A percentile compares a stretch with the other conserved stretches of the same genome.
Conservation (phyloP, 805 yeast genomes). For the Saccharomyces mikatae region DNA sequence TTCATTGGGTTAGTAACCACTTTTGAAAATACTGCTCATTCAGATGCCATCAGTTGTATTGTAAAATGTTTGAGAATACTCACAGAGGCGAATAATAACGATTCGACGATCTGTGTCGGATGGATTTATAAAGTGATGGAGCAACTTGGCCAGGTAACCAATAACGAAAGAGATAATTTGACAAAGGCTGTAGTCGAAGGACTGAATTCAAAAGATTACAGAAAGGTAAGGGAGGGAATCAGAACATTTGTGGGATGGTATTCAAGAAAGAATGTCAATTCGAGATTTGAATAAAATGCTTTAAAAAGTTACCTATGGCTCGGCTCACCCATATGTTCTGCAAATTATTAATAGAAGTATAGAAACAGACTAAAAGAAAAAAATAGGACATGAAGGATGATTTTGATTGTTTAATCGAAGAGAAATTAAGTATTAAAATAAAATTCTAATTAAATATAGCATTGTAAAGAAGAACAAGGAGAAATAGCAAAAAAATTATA, state of each 20-base stretch:
- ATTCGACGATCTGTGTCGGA: slow-evolving; percentile 30
- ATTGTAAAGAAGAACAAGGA: background rate
- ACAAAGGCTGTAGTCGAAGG: slow-evolving; percentile 50
- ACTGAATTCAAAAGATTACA: slow-evolving; percentile 57
- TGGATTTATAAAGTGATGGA: slow-evolving; percentile 56
- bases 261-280: slow-evolving; percentile 59
- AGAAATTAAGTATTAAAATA: background rate
- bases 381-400: background rate
- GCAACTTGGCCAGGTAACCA: slow-evolving; percentile 52
- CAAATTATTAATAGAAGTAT: background rate
- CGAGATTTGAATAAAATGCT: slow-evolving; percentile 27
- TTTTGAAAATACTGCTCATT: slow-evolving; percentile 60
- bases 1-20: slow-evolving; percentile 61
- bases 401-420: background rate
- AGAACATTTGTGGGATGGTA: slow-evolving; percentile 81
- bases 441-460: background rate
- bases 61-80: slow-evolving; percentile 54
- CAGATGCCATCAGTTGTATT: slow-evolving; percentile 69
- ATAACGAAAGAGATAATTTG: slow-evolving; percentile 60
- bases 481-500: background rate
- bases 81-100: slow-evolving; percentile 37
- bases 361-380: background rate
- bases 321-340: background rate
- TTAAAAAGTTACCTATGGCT: background rate
- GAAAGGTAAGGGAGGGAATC: slow-evolving; percentile 63